Evolutionary conservation across 2,329 filamentous ascomycete genomes (phyloP).

Genomic region (Fusarium ramigenum): DNA sequence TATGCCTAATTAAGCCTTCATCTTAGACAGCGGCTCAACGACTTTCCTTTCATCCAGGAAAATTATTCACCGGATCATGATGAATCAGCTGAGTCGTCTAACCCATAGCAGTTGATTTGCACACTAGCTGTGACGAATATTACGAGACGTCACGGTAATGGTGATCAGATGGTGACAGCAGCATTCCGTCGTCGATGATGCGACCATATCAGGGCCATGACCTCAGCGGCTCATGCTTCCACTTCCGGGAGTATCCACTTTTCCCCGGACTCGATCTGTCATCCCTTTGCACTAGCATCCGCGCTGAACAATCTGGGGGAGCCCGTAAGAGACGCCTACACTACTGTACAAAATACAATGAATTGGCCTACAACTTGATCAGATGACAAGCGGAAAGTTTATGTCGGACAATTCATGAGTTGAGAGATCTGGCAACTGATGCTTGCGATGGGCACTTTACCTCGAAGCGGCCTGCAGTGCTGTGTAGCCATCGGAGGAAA

Average conservation of each 20-base stretch:
- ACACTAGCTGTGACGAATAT: not conserved
- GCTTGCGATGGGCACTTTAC: rapidly evolving
- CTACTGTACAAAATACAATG: not conserved
- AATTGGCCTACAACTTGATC: rapidly evolving
- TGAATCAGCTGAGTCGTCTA: not conserved
- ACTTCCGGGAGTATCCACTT: rapidly evolving
- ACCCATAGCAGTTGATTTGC: rapidly evolving
- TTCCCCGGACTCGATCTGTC: not conserved
- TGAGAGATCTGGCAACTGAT: too few relatives aligned
- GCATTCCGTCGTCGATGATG: not conserved
- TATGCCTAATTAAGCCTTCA: not conserved
- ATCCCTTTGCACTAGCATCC: not conserved
- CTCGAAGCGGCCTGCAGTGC: not conserved
- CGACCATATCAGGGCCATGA: not conserved
- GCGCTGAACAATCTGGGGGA: not conserved
- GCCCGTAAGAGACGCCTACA: not conserved
- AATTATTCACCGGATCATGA: rapidly evolving
- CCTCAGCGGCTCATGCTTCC: not conserved
- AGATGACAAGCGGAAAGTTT: not conserved
- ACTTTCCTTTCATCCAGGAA: not conserved
- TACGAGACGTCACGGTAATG: not conserved
- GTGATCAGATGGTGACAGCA: not conserved
- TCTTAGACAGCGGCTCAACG: rapidly evolving
- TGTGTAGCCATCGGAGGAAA: not conserved
- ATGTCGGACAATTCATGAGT: rapidly evolving